A percentile compares a stretch with the other conserved stretches of the same genome.
These are phyloP conservation scores for Aspergillus uvarum DNA, from an alignment of 2,329 filamentous ascomycete species.

Conservation along the genomic window DNA sequence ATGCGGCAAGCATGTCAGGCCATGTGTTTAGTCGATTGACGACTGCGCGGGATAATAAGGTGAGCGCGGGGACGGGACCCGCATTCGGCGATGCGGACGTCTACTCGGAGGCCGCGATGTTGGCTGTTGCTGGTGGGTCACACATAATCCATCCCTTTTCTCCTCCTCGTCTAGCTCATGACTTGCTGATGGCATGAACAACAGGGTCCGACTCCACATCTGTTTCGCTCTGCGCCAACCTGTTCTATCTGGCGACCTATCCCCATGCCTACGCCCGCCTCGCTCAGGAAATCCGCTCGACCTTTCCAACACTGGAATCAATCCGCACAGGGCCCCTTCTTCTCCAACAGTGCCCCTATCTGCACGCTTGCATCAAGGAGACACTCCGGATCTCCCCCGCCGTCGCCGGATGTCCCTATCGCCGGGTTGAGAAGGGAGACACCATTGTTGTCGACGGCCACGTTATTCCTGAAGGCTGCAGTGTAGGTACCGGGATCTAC, in stretches of 20 bases:
- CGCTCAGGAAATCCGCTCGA: constrained; percentile 17
- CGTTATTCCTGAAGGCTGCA: constrained; percentile 13
- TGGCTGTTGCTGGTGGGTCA: constrained; percentile 2
- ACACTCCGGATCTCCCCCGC: constrained; percentile 13
- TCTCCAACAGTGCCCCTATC: constrained; percentile 10
- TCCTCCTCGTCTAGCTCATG: not conserved
- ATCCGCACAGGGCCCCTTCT: constrained; percentile 12
- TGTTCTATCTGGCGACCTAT: constrained; percentile 28
- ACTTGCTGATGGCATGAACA: constrained; percentile 1
- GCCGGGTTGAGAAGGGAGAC: constrained; percentile 8
- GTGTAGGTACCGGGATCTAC: constrained; percentile 15
- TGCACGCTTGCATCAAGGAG: constrained; percentile 16
- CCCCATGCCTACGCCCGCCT: constrained; percentile 13
- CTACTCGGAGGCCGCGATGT: constrained; percentile 1
- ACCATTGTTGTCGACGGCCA: constrained; percentile 6
- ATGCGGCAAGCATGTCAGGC: constrained; percentile 1
- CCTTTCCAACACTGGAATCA: constrained; percentile 13
- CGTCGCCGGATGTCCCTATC: constrained; percentile 6
- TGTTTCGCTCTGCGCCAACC: constrained; percentile 16
- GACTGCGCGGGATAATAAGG: not conserved
- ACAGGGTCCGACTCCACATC: constrained; percentile 31
- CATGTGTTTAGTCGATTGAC: constrained; percentile 1
- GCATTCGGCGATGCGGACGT: not conserved
- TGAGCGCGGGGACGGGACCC: not conserved
- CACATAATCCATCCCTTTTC: not conserved